Conservation (phyloP, 768 basidiomycete genomes). For the Dacryopinax spathularia region DNA sequence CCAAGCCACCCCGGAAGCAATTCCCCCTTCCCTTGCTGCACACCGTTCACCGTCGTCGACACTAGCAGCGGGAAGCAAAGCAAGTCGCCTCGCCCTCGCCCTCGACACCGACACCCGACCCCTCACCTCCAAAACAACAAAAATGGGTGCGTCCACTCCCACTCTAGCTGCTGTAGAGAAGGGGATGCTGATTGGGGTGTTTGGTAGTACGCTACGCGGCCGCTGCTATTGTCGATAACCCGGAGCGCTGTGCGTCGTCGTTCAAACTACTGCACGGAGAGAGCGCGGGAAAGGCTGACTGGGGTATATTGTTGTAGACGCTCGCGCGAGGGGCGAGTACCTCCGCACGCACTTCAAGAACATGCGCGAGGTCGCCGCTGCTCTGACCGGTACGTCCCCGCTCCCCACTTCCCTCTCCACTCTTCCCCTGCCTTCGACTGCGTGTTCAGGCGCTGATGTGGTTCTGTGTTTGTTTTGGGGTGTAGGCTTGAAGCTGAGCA, state of each 20-base stretch:
- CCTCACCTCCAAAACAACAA: not conserved
- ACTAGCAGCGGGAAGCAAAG: not conserved
- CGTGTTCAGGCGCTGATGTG: too few species aligned
- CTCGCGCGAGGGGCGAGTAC: conserved; percentile 89
- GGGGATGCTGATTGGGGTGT: not conserved
- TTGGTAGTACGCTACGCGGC: conserved; percentile 94
- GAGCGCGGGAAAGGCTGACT: not conserved
- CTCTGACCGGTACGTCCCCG: conserved; percentile 56
- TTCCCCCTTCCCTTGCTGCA: not conserved
- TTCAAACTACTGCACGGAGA: not conserved
- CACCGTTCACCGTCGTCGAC: not conserved
- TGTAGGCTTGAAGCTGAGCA: conserved; percentile 80
- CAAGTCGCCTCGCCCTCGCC: too few species aligned
- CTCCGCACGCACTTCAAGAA: conserved; percentile 99
- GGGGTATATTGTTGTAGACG: conserved; percentile 37
- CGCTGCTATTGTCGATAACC: conserved; percentile 73
- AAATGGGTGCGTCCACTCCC: not conserved
- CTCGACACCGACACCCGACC: not conserved
- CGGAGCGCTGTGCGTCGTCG: conserved; percentile 72
- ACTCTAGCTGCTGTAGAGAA: not conserved
- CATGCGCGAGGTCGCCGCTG: conserved; percentile 97
- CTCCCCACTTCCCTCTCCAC: not conserved
- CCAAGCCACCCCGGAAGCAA: not conserved
- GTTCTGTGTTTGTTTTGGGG: not conserved
- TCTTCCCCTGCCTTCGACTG: too few species aligned